phyloP scores from a whole-genome alignment of 139 green algal genomes.

The Chlamydomonas schloesseri region DNA sequence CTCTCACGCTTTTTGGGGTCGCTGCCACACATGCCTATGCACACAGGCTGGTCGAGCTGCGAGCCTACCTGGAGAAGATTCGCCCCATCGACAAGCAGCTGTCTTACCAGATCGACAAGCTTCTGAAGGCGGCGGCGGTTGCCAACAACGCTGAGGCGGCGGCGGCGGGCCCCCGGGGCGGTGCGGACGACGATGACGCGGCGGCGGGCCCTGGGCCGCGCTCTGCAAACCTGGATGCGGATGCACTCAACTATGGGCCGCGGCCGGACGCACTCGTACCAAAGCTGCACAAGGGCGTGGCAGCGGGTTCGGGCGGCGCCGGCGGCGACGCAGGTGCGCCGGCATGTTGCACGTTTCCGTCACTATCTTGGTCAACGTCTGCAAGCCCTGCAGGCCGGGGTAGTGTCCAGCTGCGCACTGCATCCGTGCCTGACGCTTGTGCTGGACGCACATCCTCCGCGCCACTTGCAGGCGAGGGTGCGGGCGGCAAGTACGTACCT shows the following conservation, averaged over 20 bases:
- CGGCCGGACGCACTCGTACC: constrained; percentile 82
- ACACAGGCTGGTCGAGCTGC: constrained; percentile 56
- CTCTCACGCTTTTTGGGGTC: no score
- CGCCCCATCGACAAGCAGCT: constrained; percentile 96
- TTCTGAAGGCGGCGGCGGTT: constrained; percentile 75
- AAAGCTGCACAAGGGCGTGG: constrained; percentile 45
- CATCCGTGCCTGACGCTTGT: no score
- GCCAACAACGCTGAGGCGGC: constrained; percentile 5
- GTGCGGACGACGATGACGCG: neutral
- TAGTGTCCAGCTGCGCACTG: no score
- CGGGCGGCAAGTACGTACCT: constrained; percentile 85
- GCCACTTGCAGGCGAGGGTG: constrained; percentile 7
- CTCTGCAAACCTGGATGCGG: constrained; percentile 42
- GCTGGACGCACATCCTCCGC: no score
- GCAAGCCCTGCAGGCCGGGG: no score
- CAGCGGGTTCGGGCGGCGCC: constrained; percentile 11
- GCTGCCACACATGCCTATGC: no score
- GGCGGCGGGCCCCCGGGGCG: constrained; percentile 1
- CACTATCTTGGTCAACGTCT: no score
- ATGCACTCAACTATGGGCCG: constrained; percentile 68
- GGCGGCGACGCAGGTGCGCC: constrained; percentile 7
- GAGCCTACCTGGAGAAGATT: constrained; percentile 91
- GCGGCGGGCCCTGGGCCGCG: constrained; percentile 13
- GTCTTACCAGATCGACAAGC: constrained; percentile 97
- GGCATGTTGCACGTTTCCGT: neutral